Evolutionary conservation across 305 asterid genomes (phyloP).

Genomic region (Solanum hybrid): DNA sequence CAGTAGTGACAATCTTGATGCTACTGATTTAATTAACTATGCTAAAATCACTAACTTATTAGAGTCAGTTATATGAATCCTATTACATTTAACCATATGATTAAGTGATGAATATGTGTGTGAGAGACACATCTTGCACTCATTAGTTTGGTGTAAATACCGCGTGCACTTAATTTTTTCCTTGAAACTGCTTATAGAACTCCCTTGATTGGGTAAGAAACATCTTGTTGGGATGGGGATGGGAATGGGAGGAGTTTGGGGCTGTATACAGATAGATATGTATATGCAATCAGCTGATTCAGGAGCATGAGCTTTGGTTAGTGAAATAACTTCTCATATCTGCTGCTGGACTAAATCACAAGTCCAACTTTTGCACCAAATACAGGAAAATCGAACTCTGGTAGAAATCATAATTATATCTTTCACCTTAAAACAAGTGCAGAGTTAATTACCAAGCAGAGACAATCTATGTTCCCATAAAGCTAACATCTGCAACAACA

Average conservation of each 20-base stretch:
- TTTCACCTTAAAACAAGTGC: not conserved
- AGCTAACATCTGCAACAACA: not conserved
- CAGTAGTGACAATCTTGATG: not conserved
- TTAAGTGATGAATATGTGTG: not conserved
- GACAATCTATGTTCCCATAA: not conserved
- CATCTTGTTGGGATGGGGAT: not conserved
- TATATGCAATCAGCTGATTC: not conserved
- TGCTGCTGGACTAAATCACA: not conserved
- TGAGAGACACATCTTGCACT: not conserved
- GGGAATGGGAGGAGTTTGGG: not conserved
- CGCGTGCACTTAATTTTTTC: not conserved
- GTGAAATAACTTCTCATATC: not conserved
- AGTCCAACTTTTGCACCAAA: not conserved
- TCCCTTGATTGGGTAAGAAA: not conserved
- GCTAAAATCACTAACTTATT: not conserved
- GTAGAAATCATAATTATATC: not conserved
- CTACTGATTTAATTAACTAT: not conserved
- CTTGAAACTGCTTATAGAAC: not conserved
- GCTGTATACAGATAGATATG: not conserved
- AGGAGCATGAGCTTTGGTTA: not conserved
- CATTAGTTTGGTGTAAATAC: not conserved
- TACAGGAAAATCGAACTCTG: not conserved
- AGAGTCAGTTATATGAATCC: not conserved
- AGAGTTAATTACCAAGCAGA: not conserved
- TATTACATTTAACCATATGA: not conserved